Base-by-base conservation (phyloP, 495 filamentous ascomycete genomes). In the Neurospora cerealis region DNA sequence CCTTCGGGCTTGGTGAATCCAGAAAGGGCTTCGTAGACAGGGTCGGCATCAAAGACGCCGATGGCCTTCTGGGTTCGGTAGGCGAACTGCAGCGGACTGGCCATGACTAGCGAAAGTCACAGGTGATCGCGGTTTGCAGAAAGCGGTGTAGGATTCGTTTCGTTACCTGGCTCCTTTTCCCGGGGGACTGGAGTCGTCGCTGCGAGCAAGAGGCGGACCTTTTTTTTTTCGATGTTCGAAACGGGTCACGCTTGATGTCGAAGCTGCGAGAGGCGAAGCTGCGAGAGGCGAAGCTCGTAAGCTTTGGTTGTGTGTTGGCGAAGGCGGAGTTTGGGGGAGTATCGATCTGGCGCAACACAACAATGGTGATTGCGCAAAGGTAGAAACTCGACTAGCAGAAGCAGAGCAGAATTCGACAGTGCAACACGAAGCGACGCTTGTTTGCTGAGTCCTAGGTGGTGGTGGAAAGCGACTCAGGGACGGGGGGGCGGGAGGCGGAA, bases 11-110 rank as follows among this genome's bases (percentile, higher is more conserved):
- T 93, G 78, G 85, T 85, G 85, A 98, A 97, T 75, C 91, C 95
- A 80, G 93, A 86, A 77, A 98, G 87, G 80, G 90, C 85, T 82
- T 91, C 89, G 84, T 99, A 99, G 77, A 93, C 88, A 72, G 96
- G 96, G 72, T 89, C 90, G 72, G 93, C 94, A 85, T 98, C 91
- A 83, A 96, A 88, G 83, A 98, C 88, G 78, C 95, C 94, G 86
- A 99, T 93, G 77, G 90, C 92, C 89, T 97, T 98, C 83, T 95
- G 91, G 82, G 96, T 97, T 80, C 96, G 93, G 88, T 92, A 97
- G 80, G 93, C 93, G 89, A 97, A 90, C 89, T 97, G 94, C 83
- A 93, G 91, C 75, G 92, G 91, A 86, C 82, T 89, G 79, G 93
- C 92, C 94, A 97, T 97, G 88, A 89, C 90, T 92, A 93, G 86